Base-by-base conservation (phyloP, 306 rosid genomes). In the Acacia confusa region DNA sequence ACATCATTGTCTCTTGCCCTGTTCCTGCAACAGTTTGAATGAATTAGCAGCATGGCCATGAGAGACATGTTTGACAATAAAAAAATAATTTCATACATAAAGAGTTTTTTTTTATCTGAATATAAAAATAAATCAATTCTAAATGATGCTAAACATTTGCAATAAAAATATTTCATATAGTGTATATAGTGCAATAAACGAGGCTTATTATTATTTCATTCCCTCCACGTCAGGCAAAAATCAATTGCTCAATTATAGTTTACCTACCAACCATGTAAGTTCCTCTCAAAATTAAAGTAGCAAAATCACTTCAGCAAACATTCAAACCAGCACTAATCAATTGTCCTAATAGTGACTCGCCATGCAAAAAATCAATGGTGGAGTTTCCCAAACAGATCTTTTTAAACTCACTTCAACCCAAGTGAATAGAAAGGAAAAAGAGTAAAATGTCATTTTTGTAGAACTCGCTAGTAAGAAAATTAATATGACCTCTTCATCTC, bases 1-100 rank as follows among this genome's bases (percentile, higher is more conserved):
- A 63, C 82, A 32, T 73, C 79, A 41, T 41, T n/a, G 43, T 82
- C 72, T 22, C 45, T 14, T 28, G 36, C 55, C 57, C 32, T 43
- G 55, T 44, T 70, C 9, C 75, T 6, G 55, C 20, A 14, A 69
- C 16, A 69, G 74, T 69, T 40, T 19, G 41, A 41, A 9, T 43
- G 15, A 22, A 24, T 70, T 43, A 43, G 55, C n/a, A 10, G 20
- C 53, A 69, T 41, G 25, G 34, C 30, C 74, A 1, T 2, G 50
- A 68, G 36, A 43, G 32, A n/a, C 66, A 25, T 11, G 66, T 60
- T 60, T 12, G 2, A 24, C 16, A 24, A 58, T 58, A 24, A 24
- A 58, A 60, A 15, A 22, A 60, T 60, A 25, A 25, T 60, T 60
- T 12, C 34, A 60, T 24, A 60, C 34, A 24, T 60, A 25, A 60